Percentiles rank a stretch among this genome's conserved stretches.
phyloP scores from a whole-genome alignment of 768 basidiomycete species.

The Auricularia auricula-judae region DNA sequence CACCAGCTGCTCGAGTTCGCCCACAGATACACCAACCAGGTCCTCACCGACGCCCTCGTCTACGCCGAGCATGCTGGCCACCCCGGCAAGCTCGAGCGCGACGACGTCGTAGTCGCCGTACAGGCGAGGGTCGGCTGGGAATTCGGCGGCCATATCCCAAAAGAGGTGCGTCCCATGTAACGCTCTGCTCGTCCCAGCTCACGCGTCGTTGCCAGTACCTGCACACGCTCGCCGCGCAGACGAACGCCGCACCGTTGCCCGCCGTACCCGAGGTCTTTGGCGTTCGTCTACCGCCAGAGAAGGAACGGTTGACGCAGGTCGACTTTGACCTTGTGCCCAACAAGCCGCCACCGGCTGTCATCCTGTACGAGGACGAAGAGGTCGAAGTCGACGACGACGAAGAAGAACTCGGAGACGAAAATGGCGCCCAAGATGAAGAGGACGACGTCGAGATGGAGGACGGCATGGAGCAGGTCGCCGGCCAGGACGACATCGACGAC shows the following conservation, averaged over 20 bases:
- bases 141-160: conserved; percentile 78
- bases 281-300: conserved; percentile 56
- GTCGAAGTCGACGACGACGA: conserved; percentile 66
- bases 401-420: conserved; percentile 19
- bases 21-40: conserved; percentile 73
- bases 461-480: conserved; percentile 15
- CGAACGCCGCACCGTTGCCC: conserved; percentile 70
- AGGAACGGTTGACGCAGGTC: conserved; percentile 63
- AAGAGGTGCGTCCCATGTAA: conserved; percentile 50
- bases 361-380: conserved; percentile 73
- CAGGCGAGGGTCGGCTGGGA: conserved; percentile 91
- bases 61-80: conserved; percentile 82
- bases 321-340: conserved; percentile 84
- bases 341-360: conserved; percentile 67
- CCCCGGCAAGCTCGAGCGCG: conserved; percentile 69
- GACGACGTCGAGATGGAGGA: conserved; percentile 56
- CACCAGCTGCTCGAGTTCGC: conserved; percentile 84
- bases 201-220: conserved; percentile 39
- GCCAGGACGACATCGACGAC: conserved; percentile 41
- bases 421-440: conserved; percentile 42
- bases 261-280: conserved; percentile 84
- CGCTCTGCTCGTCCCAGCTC: not conserved
- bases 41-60: conserved; percentile 73
- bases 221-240: conserved; percentile 71
- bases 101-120: conserved; percentile 70